Evolutionary conservation across 225 moss, liverwort and hornwort species (phyloP).

Genomic region (Pleurozium schreberi): DNA sequence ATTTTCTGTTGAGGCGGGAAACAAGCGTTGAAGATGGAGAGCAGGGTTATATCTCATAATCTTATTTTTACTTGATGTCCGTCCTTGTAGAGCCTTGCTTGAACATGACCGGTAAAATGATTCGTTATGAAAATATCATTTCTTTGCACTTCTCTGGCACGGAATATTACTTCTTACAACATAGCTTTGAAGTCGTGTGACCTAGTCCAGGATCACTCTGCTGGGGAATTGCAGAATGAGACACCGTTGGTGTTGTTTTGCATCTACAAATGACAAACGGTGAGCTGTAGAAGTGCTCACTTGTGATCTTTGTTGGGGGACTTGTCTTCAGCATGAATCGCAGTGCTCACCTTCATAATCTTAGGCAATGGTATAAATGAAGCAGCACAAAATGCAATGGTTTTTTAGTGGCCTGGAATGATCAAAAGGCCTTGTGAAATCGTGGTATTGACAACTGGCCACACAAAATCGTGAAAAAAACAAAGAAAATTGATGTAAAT

Average conservation of each 20-base stretch:
- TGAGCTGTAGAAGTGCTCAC: background rate
- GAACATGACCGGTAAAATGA: background rate
- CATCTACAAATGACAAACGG: background rate
- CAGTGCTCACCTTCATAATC: background rate
- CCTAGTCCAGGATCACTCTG: background rate
- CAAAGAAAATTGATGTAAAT: background rate
- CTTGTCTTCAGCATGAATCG: background rate
- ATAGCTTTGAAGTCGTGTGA: background rate
- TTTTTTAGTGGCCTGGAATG: background rate
- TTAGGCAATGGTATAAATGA: background rate
- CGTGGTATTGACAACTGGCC: background rate
- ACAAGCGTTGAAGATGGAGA: background rate
- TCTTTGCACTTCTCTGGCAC: background rate
- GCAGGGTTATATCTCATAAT: background rate
- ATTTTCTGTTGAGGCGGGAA: background rate
- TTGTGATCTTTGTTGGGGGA: background rate
- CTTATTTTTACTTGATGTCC: background rate
- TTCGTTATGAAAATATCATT: background rate
- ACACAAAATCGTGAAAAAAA: background rate
- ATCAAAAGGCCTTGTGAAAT: background rate
- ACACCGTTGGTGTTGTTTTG: background rate
- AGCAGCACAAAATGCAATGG: background rate
- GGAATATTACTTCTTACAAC: background rate
- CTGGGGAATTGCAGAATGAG: background rate
- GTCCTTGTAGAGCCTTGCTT: background rate